Conservation (phyloP, 1,284 basidiomycete genomes). For the Fomitiporia mediterranea region DNA sequence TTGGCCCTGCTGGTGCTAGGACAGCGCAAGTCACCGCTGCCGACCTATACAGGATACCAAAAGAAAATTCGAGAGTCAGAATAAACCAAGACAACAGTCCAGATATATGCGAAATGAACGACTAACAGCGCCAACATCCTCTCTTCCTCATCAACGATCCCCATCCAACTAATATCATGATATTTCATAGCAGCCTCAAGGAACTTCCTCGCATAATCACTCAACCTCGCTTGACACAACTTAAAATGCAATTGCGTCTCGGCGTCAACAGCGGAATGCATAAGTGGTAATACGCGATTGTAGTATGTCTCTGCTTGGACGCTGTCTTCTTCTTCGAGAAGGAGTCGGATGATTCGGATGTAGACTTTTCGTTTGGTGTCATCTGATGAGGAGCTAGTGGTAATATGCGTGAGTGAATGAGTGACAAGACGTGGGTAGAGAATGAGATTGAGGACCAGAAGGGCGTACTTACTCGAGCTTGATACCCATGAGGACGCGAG, state of each 20-base stretch:
- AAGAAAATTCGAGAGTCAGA: slow-evolving; percentile 14
- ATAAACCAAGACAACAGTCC: no score
- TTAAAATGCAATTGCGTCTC: slow-evolving; percentile 80
- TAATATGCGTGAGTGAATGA: no score
- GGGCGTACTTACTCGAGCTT: slow-evolving; percentile 11
- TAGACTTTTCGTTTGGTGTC: slow-evolving; percentile 88
- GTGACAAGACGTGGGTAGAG: background rate
- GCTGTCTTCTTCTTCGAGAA: slow-evolving; percentile 94
- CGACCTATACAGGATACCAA: slow-evolving; percentile 43
- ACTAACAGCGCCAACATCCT: slow-evolving; percentile 80
- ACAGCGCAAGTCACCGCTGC: slow-evolving; percentile 95
- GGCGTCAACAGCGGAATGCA: slow-evolving; percentile 72
- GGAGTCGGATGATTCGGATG: slow-evolving; percentile 88
- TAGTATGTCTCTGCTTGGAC: slow-evolving; percentile 95
- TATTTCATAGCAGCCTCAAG: slow-evolving; percentile 93
- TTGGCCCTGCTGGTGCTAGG: slow-evolving; percentile 95
- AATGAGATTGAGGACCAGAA: no score
- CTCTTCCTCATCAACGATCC: slow-evolving; percentile 87
- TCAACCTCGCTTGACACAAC: slow-evolving; percentile 88
- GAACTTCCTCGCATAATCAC: slow-evolving; percentile 89
- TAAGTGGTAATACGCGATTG: slow-evolving; percentile 89
- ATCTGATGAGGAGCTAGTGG: slow-evolving; percentile 43
- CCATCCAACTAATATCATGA: slow-evolving; percentile 88
- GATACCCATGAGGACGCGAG: slow-evolving; percentile 85
- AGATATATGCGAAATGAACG: background rate